Evolutionary conservation across 495 filamentous ascomycete genomes (phyloP), one percentile per base, ranked within the genome.

Genomic region (Hypoxylon trugodes): DNA sequence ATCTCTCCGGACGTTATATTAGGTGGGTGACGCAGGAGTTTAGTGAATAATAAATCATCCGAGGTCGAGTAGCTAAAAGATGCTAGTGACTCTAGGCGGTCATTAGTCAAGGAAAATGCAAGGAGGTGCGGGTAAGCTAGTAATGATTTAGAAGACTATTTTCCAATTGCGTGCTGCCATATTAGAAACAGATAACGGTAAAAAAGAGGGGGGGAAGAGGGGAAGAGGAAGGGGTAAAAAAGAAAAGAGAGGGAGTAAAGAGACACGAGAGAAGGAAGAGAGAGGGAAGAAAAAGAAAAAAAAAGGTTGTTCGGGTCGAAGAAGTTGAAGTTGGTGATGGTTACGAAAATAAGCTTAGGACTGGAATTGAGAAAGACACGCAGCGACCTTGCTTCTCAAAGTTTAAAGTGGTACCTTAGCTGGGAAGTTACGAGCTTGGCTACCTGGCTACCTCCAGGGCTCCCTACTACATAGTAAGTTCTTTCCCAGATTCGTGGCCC

Each of bases 401-500:
- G 30, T 55, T 66, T 61, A 43, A 66, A 61, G 51, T 66, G 56
- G 62, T 49, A 33, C 30, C 43, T 24, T 10, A 19, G 30, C 38
- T 21, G 47, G 9, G 47, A 50, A 56, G 62, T 41, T 65, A 54
- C 61, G 35, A 35, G 54, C 54, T 59, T 35, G 36, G 56, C 38
- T 42, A 21, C 47, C 12, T 16, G 19, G 45, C 33, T 59, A 41
- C 35, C 49, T 49, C 30, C 36, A 12, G 24, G 49, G 32, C 33
- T 46, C 46, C 61, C 37, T 41, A 51, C 42, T n/a, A n/a, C n/a
- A n/a, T n/a, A n/a, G n/a, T n/a, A n/a, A n/a, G n/a, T n/a, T n/a
- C n/a, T 13, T 59, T 59, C 55, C 54, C 61, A 60, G 62, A 61
- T 66, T 61, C 50, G 40, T 51, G 63, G 61, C 32, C 57, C 50